Evolutionary conservation across 768 basidiomycete species (phyloP), one percentile per base, ranked within the genome.

Genomic region (Boletales sp.): DNA sequence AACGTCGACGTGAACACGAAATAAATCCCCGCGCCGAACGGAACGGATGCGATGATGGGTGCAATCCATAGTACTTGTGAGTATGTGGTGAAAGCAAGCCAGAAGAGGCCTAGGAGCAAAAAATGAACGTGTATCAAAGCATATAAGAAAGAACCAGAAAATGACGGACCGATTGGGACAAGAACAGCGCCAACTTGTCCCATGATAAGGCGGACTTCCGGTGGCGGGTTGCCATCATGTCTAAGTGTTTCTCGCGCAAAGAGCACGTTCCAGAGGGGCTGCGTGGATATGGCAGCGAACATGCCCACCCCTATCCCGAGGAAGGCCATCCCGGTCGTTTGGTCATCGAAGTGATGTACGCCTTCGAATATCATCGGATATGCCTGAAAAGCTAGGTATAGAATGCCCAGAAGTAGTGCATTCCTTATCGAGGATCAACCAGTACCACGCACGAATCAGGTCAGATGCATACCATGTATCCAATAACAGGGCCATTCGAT

Each of bases 401-500:
- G 64, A 41, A 75, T 73, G 4, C 73, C 75, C 10, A 79, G 68
- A 44, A 74, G 43, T 15, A 72, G 49, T 4, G 73, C 65, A 43
- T 67, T 70, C 70, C 74, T 76, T 46, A 17, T 44, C 19, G 48
- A 42, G 39, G 33, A 5, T 43, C 28, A 34, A 32, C 9, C 1
- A 32, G 35, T 11, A 39, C 57, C 8, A 62, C 28, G 1, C 17
- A 39, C 35, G 9, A 10, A 41, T 46, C 30, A 33, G 21, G 28
- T 18, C 25, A 28, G 30, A 60, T 28, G 34, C 75, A 3, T 64
- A 85, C 90, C 89, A 91, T 13, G 78, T 63, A 62, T 89, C 77
- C 9, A 92, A 72, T 5, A 85, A 66, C 5, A 90, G 72, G 0
- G 85, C 84, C 87, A 91, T 92, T n/a, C 78, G 74, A 56, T 94